phyloP scores from a whole-genome alignment of 148 eudicot species.

The Drosera capensis region DNA sequence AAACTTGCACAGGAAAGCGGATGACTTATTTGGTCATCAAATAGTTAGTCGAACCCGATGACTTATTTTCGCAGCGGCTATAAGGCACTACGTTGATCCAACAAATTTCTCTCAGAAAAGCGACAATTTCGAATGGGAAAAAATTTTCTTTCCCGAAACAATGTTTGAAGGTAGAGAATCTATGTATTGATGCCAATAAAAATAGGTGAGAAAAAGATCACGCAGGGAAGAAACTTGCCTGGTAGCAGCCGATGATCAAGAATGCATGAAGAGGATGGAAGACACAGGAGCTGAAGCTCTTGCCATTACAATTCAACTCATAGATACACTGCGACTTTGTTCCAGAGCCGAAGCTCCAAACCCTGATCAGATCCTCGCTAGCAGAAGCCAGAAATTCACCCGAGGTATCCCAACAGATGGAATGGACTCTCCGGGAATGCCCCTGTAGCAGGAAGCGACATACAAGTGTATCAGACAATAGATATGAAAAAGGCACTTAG shows the following conservation, averaged over 20 bases:
- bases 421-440: conserved; percentile 25
- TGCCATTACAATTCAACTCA: conserved; percentile 37
- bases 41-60: too few species aligned
- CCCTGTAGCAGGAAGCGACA: conserved; percentile 20
- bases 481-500: neutral
- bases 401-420: conserved; percentile 45
- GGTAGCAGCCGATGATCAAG: conserved; percentile 47
- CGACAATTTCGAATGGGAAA: too few species aligned
- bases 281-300: conserved; percentile 40
- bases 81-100: too few species aligned
- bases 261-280: conserved; percentile 50
- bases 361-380: conserved; percentile 43
- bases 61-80: too few species aligned
- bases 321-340: conserved; percentile 32
- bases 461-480: neutral
- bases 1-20: too few species aligned
- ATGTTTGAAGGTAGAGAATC: too few species aligned
- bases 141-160: too few species aligned
- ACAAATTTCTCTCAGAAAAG: too few species aligned
- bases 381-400: conserved; percentile 52
- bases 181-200: too few species aligned
- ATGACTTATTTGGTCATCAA: too few species aligned
- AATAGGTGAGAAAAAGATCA: too few species aligned
- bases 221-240: conserved; percentile 32
- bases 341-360: conserved; percentile 38